Base-by-base conservation (phyloP, 179 eudicot genomes). In the Beta macrorhiza region DNA sequence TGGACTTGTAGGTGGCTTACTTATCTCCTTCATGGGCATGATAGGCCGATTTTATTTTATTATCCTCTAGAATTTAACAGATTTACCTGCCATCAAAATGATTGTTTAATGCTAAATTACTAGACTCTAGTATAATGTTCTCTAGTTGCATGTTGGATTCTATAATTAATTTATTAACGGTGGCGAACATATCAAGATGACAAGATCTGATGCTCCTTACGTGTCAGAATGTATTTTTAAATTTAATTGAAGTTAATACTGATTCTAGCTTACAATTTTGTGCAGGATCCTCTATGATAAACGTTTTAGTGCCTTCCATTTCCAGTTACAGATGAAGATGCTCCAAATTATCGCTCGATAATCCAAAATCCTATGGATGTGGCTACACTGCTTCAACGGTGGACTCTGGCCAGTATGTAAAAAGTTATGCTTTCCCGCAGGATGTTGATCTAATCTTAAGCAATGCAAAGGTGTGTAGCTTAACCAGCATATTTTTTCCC, bases 321-420 rank as follows among this genome's bases (percentile, higher is more conserved):
- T 89, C 99, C 99, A 44, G 99, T 97, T 62, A 83, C 79, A 55
- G 97, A 94, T 83, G 99, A 97, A 85, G 99, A 97, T 91, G 99
- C 99, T 72, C 99, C 99, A 85, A 94, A 97, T 82, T 97, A 97
- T 84, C 97, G 91, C 63, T 78, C 95, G 20, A 85, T 97, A 67
- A 91, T 97, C 80, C 98, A 94, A 87, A 91, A 87, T 69, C 99
- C 99, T 19, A 97, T 97, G 99, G 99, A 97, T 78, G 85, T 97
- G 81, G 97, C 98, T 62, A 93, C 97, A 63, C 73, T 97, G 81
- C 85, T 97, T 83, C 99, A 94, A 88, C 93, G 83, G 82, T 97
- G 65, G 99, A 97, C 80, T 86, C 93, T 86, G 99, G 99, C 67
- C 91, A 88, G 78, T 97, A 94, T 82, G 83, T 91, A 63, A 87